These are phyloP conservation scores for Ascochyta rabiei DNA, from an alignment of 2,329 filamentous ascomycete species.

Conservation along the genomic window DNA sequence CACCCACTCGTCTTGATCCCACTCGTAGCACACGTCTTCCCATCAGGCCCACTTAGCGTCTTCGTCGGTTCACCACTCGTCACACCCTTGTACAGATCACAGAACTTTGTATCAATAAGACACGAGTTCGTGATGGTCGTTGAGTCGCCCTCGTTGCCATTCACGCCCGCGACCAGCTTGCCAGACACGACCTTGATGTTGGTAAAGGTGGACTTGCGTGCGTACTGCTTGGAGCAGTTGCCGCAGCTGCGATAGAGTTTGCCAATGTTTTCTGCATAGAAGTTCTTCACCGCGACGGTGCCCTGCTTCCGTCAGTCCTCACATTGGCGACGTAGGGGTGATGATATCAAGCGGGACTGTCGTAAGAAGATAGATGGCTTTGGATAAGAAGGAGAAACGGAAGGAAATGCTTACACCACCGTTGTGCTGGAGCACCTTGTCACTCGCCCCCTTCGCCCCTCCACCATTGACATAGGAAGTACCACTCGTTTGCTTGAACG, in stretches of 20 bases:
- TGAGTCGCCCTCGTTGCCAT: constrained; percentile 39
- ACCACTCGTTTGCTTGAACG: constrained; percentile 38
- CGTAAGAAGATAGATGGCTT: too few relatives aligned
- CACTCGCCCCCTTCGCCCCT: constrained; percentile 32
- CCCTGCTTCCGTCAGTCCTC: constrained; percentile 12
- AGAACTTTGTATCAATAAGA: constrained; percentile 30
- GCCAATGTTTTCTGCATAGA: constrained; percentile 36
- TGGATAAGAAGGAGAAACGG: not conserved
- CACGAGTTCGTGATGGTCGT: constrained; percentile 33
- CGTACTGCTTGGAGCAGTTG: constrained; percentile 37
- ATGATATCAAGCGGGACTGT: too few relatives aligned
- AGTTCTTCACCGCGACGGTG: constrained; percentile 41
- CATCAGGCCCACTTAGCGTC: constrained; percentile 36
- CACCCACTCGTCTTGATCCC: constrained; percentile 34
- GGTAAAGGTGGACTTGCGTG: constrained; percentile 32
- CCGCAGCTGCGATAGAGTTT: constrained; percentile 42
- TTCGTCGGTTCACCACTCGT: constrained; percentile 36
- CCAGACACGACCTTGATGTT: constrained; percentile 30
- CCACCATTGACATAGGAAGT: constrained; percentile 35
- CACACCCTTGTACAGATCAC: constrained; percentile 39
- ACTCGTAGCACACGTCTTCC: constrained; percentile 34
- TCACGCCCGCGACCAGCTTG: constrained; percentile 35
- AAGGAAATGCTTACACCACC: constrained; percentile 15
- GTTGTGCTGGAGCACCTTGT: constrained; percentile 46
- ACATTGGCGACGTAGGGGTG: too few relatives aligned